phyloP scores from a whole-genome alignment of 208 protist genomes.

The Crithidia thermophila region DNA sequence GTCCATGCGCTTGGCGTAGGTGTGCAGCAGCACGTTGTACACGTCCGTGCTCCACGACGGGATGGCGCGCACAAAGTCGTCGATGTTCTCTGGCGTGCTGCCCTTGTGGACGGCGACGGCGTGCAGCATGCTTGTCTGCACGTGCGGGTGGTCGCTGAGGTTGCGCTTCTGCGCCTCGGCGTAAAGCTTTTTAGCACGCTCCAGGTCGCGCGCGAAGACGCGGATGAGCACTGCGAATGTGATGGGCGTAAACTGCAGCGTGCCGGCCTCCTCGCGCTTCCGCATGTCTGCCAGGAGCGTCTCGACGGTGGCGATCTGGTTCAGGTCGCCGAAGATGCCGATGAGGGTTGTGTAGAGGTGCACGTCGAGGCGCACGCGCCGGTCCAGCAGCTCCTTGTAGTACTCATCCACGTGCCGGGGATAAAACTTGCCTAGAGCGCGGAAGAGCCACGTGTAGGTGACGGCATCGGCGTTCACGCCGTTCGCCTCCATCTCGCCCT shows the following conservation, averaged over 20 bases:
- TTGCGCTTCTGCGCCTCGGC: constrained; percentile 65
- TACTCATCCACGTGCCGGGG: constrained; percentile 75
- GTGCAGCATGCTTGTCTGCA: constrained; percentile 86
- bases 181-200: constrained; percentile 53
- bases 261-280: constrained; percentile 74
- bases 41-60: constrained; percentile 71
- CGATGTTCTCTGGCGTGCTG: constrained; percentile 16
- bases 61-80: constrained; percentile 58
- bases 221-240: constrained; percentile 84
- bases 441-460: constrained; percentile 84
- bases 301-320: constrained; percentile 54
- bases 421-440: constrained; percentile 83
- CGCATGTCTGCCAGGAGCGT: constrained; percentile 61
- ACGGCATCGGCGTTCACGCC: constrained; percentile 61
- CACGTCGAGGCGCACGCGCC: constrained; percentile 66
- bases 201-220: constrained; percentile 53
- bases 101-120: constrained; percentile 37
- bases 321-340: constrained; percentile 81
- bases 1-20: constrained; percentile 74
- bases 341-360: constrained; percentile 84
- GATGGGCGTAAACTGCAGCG: constrained; percentile 72
- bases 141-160: constrained; percentile 77
- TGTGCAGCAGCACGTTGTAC: constrained; percentile 88
- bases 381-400: constrained; percentile 65
- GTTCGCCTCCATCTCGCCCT: constrained; percentile 59